A percentile compares a stretch with the other conserved stretches of the same genome.
phyloP scores from a whole-genome alignment of 192 early-diverging fungal species.

The Entomortierella parvispora region DNA sequence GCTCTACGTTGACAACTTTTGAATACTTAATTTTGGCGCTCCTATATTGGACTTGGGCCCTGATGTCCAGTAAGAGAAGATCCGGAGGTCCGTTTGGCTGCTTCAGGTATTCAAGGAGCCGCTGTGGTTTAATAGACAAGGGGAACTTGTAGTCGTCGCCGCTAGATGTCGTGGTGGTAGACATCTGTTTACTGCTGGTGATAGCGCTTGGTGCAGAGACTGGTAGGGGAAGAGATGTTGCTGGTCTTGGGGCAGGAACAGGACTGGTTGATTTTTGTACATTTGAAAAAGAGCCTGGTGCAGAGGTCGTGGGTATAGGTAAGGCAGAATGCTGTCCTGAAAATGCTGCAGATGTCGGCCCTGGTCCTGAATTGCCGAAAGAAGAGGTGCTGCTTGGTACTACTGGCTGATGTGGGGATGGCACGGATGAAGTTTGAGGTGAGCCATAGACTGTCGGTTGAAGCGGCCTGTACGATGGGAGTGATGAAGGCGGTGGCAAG shows the following conservation, averaged over 20 bases:
- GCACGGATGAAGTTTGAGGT: not conserved
- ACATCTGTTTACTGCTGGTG: not conserved
- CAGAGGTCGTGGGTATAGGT: conserved; percentile 8
- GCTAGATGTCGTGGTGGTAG: conserved; percentile 8
- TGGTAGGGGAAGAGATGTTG: conserved; percentile 18
- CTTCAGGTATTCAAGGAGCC: conserved; percentile 49
- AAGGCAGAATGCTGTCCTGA: too few species aligned
- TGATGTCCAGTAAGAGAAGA: conserved; percentile 81
- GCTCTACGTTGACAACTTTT: conserved; percentile 81
- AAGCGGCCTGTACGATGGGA: conserved; percentile 29
- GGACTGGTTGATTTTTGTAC: not conserved
- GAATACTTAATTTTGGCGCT: conserved; percentile 75
- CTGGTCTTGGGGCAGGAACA: conserved; percentile 15
- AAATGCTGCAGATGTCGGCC: too few species aligned
- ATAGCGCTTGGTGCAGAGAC: conserved; percentile 12
- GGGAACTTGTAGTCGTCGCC: conserved; percentile 34
- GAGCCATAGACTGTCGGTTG: conserved; percentile 23
- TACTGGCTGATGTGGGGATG: not conserved
- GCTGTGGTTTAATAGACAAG: conserved; percentile 50
- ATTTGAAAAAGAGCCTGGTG: not conserved
- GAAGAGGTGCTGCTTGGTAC: too few species aligned
- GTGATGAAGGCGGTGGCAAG: conserved; percentile 10
- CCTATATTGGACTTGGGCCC: conserved; percentile 73
- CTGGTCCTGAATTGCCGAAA: too few species aligned
- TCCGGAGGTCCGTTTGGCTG: conserved; percentile 46